A percentile compares a stretch with the other conserved stretches of the same genome.
Conservation (phyloP, 1,284 basidiomycete species). For the Austroboletus novae-zelandiae region DNA sequence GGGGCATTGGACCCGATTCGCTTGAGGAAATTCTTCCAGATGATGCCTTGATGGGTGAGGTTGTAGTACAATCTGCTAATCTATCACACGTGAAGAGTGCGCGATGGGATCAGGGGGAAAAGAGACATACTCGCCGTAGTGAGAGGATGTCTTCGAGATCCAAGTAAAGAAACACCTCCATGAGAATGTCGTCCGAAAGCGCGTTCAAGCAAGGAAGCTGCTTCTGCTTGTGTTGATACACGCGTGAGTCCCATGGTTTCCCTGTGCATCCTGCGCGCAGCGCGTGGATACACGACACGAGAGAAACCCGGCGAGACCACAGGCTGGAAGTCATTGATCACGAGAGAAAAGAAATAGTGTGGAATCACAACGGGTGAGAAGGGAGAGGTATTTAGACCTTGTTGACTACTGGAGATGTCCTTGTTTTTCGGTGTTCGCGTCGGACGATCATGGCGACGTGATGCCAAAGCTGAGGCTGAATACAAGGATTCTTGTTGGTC, state of each 20-base stretch:
- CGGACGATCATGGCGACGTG: conserved; percentile 17
- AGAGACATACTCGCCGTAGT: conserved; percentile 45
- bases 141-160: conserved; percentile 53
- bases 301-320: conserved; percentile 22
- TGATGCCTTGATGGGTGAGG: conserved; percentile 61
- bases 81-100: conserved; percentile 32
- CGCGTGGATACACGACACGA: conserved; percentile 15
- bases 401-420: conserved; percentile 12
- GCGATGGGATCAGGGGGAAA: neutral
- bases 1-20: conserved; percentile 55
- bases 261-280: conserved; percentile 9
- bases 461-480: conserved; percentile 5
- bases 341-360: conserved; percentile 8
- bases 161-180: conserved; percentile 50
- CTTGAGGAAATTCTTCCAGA: conserved; percentile 66
- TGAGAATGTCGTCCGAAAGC: conserved; percentile 42
- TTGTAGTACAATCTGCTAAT: conserved; percentile 54
- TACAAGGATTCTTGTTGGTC: conserved; percentile 26
- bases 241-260: conserved; percentile 27
- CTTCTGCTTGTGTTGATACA: conserved; percentile 14
- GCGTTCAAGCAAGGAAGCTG: conserved; percentile 26
- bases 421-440: conserved; percentile 17
- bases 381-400: conserved; percentile 16
- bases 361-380: neutral
- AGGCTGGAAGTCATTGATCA: conserved; percentile 22